Evolutionary conservation across 257 asterid species (phyloP).

Genomic region (Catharanthus roseus): DNA sequence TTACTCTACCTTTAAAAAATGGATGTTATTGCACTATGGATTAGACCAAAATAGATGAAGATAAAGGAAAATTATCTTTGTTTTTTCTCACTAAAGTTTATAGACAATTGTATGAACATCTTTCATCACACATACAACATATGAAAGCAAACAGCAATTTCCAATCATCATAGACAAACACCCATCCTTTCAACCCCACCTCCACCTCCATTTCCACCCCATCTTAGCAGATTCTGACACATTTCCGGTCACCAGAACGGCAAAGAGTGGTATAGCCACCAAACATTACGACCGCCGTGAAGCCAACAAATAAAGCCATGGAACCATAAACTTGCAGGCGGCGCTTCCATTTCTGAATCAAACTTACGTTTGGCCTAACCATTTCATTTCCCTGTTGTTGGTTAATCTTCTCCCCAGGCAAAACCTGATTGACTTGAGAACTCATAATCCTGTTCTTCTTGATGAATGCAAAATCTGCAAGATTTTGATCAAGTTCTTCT

Average conservation of each 20-base stretch:
- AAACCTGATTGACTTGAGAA: conserved; percentile 22
- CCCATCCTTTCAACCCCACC: too few species aligned
- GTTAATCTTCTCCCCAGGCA: conserved; percentile 26
- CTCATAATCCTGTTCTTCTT: conserved; percentile 23
- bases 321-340: conserved; percentile 19
- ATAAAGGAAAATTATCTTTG: background rate
- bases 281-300: conserved; percentile 37
- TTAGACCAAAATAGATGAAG: background rate
- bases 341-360: conserved; percentile 24
- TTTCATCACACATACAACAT: background rate
- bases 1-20: too few species aligned
- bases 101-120: background rate
- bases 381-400: conserved; percentile 23
- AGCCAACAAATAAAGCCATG: conserved; percentile 29
- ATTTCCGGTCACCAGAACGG: conserved; percentile 23
- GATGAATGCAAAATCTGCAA: conserved; percentile 31
- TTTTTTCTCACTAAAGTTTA: background rate
- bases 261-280: conserved; percentile 43
- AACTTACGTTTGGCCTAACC: conserved; percentile 28
- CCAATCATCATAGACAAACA: background rate
- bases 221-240: conserved; percentile 33
- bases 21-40: background rate
- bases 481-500: conserved; percentile 41
- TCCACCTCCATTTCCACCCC: too few species aligned
- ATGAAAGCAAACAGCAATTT: background rate